Evolutionary conservation across 768 basidiomycete genomes (phyloP), one percentile per base, ranked within the genome.

Genomic region (Hemileccinum rubropunctum): DNA sequence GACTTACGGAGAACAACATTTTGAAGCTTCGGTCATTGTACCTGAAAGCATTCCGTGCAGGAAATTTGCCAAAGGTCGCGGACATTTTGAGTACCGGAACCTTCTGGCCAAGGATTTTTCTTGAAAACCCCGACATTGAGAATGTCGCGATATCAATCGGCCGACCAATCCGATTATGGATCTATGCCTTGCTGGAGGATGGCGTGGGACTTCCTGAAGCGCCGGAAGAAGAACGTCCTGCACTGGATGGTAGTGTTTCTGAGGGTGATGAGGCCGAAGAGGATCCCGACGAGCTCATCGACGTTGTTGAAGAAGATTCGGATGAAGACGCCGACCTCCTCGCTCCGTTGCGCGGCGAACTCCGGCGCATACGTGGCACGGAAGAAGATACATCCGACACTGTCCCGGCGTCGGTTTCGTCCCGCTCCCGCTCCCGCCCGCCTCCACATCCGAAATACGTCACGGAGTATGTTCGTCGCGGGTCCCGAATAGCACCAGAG

Each of bases 71-170:
- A 2, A 76, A 78, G 51, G 67, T 80, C 26, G 63, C 85, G 62
- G 84, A 91, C 55, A 61, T 76, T 5, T 63, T 91, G 45, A 79
- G 68, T 48, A 82, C 84, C 0, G 79, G 76, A 15, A 82, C 86
- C 1, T 82, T 73, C 50, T 91, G 87, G 86, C 81, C 86, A 5
- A 71, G 75, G 30, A 62, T 83, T n/a, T 90, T 88, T 63, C 75
- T 92, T 17, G 90, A 92, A 52, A 78, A 83, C 56, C 90, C 90
- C 0, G 89, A 92, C 64, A 44, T 77, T 27, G 86, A 89, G 62
- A 81, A 80, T 1, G 83, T 86, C 11, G 71, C 79, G 17, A 69
- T 80, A 49, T 83, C 77, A 47, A 77, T 91, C 12, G 82, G 83
- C 5, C 68, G 82, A 27, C 79, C 80, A 1, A 75, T 91, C 42